These are phyloP conservation scores for Fusarium humuli DNA, from an alignment of 2,329 filamentous ascomycete species.

Conservation along the genomic window DNA sequence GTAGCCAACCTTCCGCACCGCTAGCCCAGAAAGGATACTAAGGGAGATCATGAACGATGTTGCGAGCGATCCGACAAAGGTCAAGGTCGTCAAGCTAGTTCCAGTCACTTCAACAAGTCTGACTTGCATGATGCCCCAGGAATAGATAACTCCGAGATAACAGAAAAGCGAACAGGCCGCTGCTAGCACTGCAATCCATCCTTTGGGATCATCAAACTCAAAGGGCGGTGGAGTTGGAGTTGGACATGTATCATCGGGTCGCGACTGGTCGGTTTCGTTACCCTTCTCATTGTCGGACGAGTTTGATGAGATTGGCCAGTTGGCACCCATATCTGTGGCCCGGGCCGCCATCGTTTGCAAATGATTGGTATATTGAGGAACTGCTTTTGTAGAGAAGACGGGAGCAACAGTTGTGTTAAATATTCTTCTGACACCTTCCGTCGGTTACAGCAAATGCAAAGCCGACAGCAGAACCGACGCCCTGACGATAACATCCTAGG, in stretches of 20 bases:
- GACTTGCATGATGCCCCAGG: constrained; percentile 50
- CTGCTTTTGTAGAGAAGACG: neutral
- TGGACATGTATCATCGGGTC: neutral
- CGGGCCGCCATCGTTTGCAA: neutral
- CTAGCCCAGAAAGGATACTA: constrained; percentile 32
- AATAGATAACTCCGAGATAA: constrained; percentile 49
- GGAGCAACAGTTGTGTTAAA: constrained; percentile 8
- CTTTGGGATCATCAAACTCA: constrained; percentile 26
- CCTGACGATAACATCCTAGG: neutral
- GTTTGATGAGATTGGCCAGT: neutral
- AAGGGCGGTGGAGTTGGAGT: neutral
- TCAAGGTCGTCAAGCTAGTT: constrained; percentile 44
- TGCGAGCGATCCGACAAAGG: constrained; percentile 48
- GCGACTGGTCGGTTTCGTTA: constrained; percentile 9
- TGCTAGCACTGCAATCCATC: constrained; percentile 36
- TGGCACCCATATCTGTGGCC: rapidly evolving
- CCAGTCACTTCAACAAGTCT: constrained; percentile 42
- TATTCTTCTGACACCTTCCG: neutral
- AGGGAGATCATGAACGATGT: constrained; percentile 46
- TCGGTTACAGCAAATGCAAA: constrained; percentile 1
- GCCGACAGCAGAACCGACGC: constrained; percentile 3
- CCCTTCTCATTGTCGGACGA: constrained; percentile 33
- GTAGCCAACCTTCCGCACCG: constrained; percentile 43
- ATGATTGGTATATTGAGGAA: neutral
- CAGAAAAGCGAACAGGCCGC: constrained; percentile 45